Evolutionary conservation across 495 filamentous ascomycete genomes (phyloP).

Genomic region (Penicillium cosmopolitanum): DNA sequence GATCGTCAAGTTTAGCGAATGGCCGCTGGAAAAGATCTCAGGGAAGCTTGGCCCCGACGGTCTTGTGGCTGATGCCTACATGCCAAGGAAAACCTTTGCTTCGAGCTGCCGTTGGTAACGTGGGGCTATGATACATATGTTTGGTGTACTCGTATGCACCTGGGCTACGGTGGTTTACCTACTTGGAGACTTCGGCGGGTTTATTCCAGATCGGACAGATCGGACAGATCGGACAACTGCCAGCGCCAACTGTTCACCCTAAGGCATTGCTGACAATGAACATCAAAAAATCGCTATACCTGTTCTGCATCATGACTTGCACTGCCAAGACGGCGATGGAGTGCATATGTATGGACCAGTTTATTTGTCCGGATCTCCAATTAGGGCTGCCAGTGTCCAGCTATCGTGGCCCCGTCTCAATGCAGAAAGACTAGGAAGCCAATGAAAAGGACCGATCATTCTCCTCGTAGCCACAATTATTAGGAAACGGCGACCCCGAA

Average conservation of each 20-base stretch:
- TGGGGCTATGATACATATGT: neutral
- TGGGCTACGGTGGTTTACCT: too few relatives aligned
- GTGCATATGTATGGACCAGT: neutral
- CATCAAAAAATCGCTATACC: too few relatives aligned
- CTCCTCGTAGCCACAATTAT: neutral
- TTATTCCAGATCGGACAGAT: too few relatives aligned
- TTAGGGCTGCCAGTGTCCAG: neutral
- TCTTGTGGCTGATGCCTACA: neutral
- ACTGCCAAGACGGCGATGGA: neutral
- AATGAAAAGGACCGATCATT: neutral
- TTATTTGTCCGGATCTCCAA: neutral
- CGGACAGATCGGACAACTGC: too few relatives aligned
- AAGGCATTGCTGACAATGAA: too few relatives aligned
- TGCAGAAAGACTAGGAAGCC: neutral
- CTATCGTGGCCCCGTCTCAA: neutral
- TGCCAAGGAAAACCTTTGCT: neutral
- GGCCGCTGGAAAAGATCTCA: neutral
- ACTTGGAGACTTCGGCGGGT: too few relatives aligned
- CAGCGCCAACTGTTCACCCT: too few relatives aligned
- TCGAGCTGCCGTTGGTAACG: neutral
- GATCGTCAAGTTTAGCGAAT: neutral
- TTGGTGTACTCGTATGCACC: too few relatives aligned
- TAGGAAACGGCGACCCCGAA: neutral
- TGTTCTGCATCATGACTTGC: neutral
- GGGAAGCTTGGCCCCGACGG: neutral